These are phyloP conservation scores for Starmerella gropengiesseri DNA, from an alignment of 805 yeast species.

Conservation along the genomic window DNA sequence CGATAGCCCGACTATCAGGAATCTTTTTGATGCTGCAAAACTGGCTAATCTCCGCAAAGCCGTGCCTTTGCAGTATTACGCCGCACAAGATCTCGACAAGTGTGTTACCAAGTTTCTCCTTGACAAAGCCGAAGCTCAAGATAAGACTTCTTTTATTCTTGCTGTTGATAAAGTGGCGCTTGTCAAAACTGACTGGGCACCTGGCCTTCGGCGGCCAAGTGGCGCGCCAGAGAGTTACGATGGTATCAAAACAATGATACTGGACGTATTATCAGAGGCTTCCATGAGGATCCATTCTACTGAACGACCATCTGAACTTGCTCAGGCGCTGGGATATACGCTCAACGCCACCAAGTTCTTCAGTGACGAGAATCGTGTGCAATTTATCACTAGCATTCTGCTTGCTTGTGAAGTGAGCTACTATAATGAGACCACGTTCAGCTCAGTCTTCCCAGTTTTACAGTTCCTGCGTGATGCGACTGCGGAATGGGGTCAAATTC, in stretches of 20 bases:
- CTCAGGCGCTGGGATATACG: neutral
- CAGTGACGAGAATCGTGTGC: neutral
- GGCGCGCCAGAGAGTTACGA: neutral
- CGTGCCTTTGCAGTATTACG: neutral
- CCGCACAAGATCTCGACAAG: neutral
- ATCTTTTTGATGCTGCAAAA: neutral
- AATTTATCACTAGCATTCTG: neutral
- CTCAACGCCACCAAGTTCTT: neutral
- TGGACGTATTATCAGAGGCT: neutral
- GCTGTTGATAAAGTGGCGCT: slow-evolving; percentile 2
- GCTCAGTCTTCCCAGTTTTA: no score
- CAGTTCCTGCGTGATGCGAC: no score
- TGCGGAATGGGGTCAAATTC: no score
- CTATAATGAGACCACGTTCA: no score
- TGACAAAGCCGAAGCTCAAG: neutral
- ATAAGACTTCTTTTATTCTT: neutral
- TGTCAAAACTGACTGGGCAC: neutral
- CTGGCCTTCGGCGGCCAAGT: neutral
- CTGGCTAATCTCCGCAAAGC: neutral
- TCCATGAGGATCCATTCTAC: neutral
- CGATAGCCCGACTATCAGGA: neutral
- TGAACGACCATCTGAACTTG: neutral
- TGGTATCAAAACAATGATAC: neutral
- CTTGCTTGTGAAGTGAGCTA: neutral
- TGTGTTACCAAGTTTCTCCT: neutral